These are phyloP conservation scores for Helichrysum umbraculigerum DNA, from an alignment of 129 eudicot genomes.

Conservation along the genomic window DNA sequence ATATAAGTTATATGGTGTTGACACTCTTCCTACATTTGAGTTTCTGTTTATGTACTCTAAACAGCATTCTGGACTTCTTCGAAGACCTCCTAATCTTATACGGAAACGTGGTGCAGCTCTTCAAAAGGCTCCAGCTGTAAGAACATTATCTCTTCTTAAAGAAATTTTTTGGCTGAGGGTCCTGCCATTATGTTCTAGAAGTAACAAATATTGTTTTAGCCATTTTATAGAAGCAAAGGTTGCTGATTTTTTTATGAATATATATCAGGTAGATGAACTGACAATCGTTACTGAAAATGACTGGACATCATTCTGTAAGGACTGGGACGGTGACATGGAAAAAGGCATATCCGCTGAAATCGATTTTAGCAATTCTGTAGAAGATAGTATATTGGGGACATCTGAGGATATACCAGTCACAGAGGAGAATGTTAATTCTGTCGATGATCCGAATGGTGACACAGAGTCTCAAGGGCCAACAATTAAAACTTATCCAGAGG, in stretches of 20 bases:
- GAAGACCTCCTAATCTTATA: slow-evolving; percentile 77
- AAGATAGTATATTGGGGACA: slow-evolving; percentile 40
- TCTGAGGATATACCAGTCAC: slow-evolving; percentile 52
- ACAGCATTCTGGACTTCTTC: slow-evolving; percentile 79
- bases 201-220: slow-evolving; percentile 14
- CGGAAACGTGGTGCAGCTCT: slow-evolving; percentile 71
- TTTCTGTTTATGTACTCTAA: background rate
- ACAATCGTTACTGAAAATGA: slow-evolving; percentile 69
- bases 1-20: background rate
- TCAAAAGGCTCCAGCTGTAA: slow-evolving; percentile 75
- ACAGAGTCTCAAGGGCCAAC: slow-evolving; percentile 54
- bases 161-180: background rate
- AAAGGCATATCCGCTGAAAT: slow-evolving; percentile 66
- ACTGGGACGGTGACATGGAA: slow-evolving; percentile 64
- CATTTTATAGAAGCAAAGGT: background rate
- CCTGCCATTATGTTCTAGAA: slow-evolving; percentile 8
- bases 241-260: background rate
- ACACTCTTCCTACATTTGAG: background rate
- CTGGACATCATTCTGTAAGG: slow-evolving; percentile 79
- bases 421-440: slow-evolving; percentile 50
- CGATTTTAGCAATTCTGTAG: slow-evolving; percentile 38
- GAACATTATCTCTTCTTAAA: slow-evolving; percentile 19
- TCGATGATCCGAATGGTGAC: slow-evolving; percentile 51
- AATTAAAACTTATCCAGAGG: slow-evolving; percentile 76
- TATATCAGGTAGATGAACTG: slow-evolving; percentile 65